Percentiles rank a stretch among this genome's conserved stretches.
Evolutionary conservation across 768 basidiomycete genomes (phyloP).

Genomic region (Chalciporus piperatus): DNA sequence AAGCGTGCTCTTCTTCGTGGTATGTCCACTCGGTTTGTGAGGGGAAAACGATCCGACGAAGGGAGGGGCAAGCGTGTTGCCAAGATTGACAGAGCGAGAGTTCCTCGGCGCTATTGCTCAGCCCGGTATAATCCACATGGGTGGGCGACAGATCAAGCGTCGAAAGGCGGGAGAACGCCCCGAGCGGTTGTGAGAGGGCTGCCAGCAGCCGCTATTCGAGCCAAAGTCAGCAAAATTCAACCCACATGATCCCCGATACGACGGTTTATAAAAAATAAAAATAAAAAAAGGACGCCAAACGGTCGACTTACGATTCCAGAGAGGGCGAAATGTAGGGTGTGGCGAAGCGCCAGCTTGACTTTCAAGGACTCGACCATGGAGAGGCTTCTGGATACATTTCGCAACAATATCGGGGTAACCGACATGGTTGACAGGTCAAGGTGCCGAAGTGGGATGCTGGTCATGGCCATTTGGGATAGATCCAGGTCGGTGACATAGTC

Average conservation of each 20-base stretch:
- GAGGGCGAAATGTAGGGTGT: constrained; percentile 57
- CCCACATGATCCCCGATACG: not conserved
- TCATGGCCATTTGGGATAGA: constrained; percentile 47
- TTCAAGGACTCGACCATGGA: constrained; percentile 48
- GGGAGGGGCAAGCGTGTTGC: constrained; percentile 50
- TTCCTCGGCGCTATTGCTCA: constrained; percentile 43
- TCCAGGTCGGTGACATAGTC: constrained; percentile 55
- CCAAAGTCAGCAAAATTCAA: constrained; percentile 5
- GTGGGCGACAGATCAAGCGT: constrained; percentile 64
- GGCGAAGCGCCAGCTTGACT: constrained; percentile 57
- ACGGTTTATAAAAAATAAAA: constrained; percentile 3
- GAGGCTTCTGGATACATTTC: constrained; percentile 53
- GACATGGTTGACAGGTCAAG: constrained; percentile 62
- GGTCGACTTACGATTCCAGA: constrained; percentile 54
- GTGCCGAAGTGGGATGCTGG: constrained; percentile 45
- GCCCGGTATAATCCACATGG: constrained; percentile 43
- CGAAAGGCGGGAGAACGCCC: constrained; percentile 45
- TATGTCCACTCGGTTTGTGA: constrained; percentile 52
- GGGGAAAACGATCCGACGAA: constrained; percentile 55
- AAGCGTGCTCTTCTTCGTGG: constrained; percentile 28
- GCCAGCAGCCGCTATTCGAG: constrained; percentile 49
- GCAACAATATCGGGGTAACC: constrained; percentile 54
- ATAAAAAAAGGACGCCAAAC: constrained; percentile 1
- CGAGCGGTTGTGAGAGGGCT: constrained; percentile 56
- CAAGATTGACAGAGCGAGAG: constrained; percentile 51